Evolutionary conservation across 768 basidiomycete genomes (phyloP).

Genomic region (Leccinum fibrillosum): DNA sequence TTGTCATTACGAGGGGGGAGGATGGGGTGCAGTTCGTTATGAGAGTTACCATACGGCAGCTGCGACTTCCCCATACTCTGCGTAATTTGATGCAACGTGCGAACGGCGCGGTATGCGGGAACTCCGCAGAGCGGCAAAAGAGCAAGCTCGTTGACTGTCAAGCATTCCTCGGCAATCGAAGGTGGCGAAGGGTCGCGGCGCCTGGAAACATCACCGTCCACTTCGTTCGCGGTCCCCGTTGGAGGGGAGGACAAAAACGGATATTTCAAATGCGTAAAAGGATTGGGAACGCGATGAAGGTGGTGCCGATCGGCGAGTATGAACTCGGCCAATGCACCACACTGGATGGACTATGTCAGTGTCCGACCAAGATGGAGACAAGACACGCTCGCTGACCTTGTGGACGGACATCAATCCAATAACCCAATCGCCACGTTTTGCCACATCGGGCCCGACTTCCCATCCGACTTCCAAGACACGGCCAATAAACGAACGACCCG

Average conservation of each 20-base stretch:
- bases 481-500: slow-evolving; percentile 86
- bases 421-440: slow-evolving; percentile 83
- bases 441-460: slow-evolving; percentile 49
- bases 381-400: slow-evolving; percentile 54
- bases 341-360: slow-evolving; percentile 40
- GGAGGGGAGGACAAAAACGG: slow-evolving; percentile 17
- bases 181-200: slow-evolving; percentile 10
- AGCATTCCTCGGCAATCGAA: slow-evolving; percentile 11
- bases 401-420: slow-evolving; percentile 73
- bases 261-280: slow-evolving; percentile 37
- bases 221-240: slow-evolving; percentile 8
- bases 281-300: slow-evolving; percentile 68
- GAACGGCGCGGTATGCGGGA: slow-evolving; percentile 78
- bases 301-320: slow-evolving; percentile 78
- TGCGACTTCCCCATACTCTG: slow-evolving; percentile 20
- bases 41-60: slow-evolving; percentile 24
- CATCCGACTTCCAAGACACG: slow-evolving; percentile 79
- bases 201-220: slow-evolving; percentile 6
- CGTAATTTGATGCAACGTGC: slow-evolving; percentile 50
- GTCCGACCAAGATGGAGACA: slow-evolving; percentile 1
- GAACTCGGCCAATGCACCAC: slow-evolving; percentile 87
- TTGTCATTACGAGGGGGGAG: slow-evolving; percentile 23
- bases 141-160: slow-evolving; percentile 71
- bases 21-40: slow-evolving; percentile 28
- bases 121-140: slow-evolving; percentile 77